These are phyloP conservation scores for Fusarium haematococcum DNA, from an alignment of 2,329 filamentous ascomycete species.

Conservation along the genomic window DNA sequence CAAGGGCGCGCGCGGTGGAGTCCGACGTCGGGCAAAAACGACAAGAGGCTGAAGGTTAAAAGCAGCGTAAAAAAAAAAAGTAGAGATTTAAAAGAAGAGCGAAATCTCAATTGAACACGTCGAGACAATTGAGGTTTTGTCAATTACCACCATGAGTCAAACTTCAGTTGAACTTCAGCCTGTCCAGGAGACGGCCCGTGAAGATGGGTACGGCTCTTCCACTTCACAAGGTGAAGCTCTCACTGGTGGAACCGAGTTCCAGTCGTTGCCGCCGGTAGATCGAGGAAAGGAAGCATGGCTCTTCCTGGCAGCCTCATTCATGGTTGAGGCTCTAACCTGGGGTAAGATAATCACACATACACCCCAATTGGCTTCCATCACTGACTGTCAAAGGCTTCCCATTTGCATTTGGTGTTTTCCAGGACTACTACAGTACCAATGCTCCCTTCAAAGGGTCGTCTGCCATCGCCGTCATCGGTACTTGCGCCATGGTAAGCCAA, in stretches of 20 bases:
- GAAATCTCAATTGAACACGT: accelerated
- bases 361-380: not conserved
- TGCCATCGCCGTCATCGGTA: conserved; percentile 73
- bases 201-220: not conserved
- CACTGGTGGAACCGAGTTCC: not conserved
- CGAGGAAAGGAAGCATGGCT: conserved; percentile 51
- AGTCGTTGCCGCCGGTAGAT: conserved; percentile 45
- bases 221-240: not conserved
- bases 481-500: conserved; percentile 64
- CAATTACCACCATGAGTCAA: not conserved
- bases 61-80: not conserved
- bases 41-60: not conserved
- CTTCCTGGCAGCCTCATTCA: conserved; percentile 48
- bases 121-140: not conserved
- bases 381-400: conserved; percentile 66
- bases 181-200: not conserved
- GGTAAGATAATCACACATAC: conserved; percentile 31
- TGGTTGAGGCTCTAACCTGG: conserved; percentile 51
- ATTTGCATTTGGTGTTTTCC: conserved; percentile 77
- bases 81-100: not conserved
- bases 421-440: conserved; percentile 74
- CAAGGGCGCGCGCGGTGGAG: conserved; percentile 3
- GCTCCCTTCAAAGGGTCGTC: conserved; percentile 66
- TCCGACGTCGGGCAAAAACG: not conserved
- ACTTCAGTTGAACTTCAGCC: conserved; percentile 1